Evolutionary conservation across 106 monocot genomes (phyloP).

Genomic region (Allium fistulosum): DNA sequence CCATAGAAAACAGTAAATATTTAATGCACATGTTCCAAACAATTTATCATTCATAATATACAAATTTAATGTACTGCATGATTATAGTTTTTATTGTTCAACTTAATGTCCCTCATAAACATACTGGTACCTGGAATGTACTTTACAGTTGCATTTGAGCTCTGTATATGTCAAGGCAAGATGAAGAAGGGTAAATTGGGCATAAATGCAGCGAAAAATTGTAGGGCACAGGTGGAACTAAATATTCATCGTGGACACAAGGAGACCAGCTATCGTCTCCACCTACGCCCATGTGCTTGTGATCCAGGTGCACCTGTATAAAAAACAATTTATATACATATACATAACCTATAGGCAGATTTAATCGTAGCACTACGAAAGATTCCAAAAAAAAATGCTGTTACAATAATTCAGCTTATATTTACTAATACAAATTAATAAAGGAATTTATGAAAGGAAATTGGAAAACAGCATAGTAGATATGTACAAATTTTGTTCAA

Average conservation of each 20-base stretch:
- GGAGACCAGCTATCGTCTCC: conserved; percentile 97
- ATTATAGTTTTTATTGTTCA: no score
- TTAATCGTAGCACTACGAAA: no score
- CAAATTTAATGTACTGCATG: no score
- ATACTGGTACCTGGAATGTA: neutral
- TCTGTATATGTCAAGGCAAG: conserved; percentile 54
- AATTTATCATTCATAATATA: no score
- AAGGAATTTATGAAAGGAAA: no score
- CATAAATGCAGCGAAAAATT: conserved; percentile 62
- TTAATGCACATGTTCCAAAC: no score
- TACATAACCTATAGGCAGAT: neutral
- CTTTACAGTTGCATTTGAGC: conserved; percentile 36
- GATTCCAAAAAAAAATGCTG: no score
- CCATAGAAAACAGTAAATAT: no score
- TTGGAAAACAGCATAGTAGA: no score
- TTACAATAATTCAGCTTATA: no score
- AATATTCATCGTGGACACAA: conserved; percentile 68
- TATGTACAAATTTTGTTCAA: no score
- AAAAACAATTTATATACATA: neutral
- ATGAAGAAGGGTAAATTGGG: conserved; percentile 48
- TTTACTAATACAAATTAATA: no score
- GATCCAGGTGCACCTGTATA: conserved; percentile 93
- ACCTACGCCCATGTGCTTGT: conserved; percentile 94
- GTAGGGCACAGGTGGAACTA: conserved; percentile 60
- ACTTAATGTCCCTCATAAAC: neutral